A percentile compares a stretch with the other conserved stretches of the same genome.
These are phyloP conservation scores for Metroxylon sagu DNA, from an alignment of 176 grass and related monocot genomes.

Conservation along the genomic window DNA sequence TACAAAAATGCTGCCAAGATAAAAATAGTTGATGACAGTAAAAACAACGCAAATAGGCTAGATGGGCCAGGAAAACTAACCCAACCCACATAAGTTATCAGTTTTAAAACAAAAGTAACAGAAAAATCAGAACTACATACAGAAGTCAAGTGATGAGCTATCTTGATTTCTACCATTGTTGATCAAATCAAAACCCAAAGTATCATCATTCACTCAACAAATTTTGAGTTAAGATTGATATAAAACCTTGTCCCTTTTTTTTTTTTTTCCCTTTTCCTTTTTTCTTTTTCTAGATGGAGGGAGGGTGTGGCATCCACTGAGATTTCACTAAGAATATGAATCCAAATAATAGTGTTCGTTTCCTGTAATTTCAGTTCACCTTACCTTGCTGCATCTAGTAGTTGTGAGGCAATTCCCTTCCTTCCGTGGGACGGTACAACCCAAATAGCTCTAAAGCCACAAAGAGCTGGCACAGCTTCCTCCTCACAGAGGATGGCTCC, in stretches of 20 bases:
- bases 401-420: constrained; percentile 48
- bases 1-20: no score
- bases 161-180: no score
- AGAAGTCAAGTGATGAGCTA: neutral
- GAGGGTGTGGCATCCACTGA: neutral
- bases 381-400: constrained; percentile 73
- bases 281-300: no score
- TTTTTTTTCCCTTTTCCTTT: no score
- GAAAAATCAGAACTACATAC: neutral
- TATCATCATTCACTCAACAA: neutral
- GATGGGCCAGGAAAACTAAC: no score
- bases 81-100: no score
- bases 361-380: neutral
- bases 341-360: no score
- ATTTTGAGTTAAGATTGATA: no score
- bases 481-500: constrained; percentile 67
- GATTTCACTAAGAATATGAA: neutral
- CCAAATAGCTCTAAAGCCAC: constrained; percentile 88
- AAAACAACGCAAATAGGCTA: no score
- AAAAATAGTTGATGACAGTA: no score
- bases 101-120: neutral
- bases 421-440: constrained; percentile 63
- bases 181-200: neutral
- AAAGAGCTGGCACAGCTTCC: constrained; percentile 45
- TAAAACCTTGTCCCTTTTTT: no score